Base-by-base conservation (phyloP, 2,329 filamentous ascomycete species). In the Ophiocordyceps sinensis region DNA sequence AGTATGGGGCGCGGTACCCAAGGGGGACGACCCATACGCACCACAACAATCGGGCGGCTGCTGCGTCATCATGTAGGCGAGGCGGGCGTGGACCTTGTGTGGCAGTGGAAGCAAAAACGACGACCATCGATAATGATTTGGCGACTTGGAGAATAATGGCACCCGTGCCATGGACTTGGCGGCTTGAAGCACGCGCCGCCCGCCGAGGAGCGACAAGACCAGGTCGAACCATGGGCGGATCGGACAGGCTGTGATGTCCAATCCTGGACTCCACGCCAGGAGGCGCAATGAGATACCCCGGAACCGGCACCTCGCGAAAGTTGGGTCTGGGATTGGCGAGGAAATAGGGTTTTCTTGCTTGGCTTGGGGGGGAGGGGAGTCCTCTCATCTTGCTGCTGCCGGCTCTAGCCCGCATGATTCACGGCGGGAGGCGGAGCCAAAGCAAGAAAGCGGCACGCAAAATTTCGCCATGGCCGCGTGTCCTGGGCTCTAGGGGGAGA, bases 21-120 rank as follows among this genome's bases (percentile, higher is more conserved):
- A 87, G 71, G 82, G 84, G 62, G 91, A 96, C 61, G 91, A 98
- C 61, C 91, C 91, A n/a, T 98, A 98, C 62, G 87, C 89, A 56
- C 89, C 89, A 52, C 89, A 93, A 70, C 86, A 93, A 68, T 85
- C 77, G 52, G 83, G 79, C 59, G 84, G 87, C 55, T 98, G 91
- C 77, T 98, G 91, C 70, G 74, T 82, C 56, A 79, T 98, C 66
- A 96, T 96, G 89, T 96, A 76, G 61, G 47, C 46, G 41, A 21
- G 13, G 31, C 32, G 13, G 5, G 32, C n/a, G 9, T 8, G 3
- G 13, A 15, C n/a, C 32, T 14, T 17, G 15, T 35, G 32, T 15
- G 6, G 23, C 23, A 26, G 23, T 26, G 23, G 23, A 26, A 26
- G 23, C 23, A 26, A 35, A 17, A 6, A 32, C 13, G 17, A 42